Evolutionary conservation across 2,329 filamentous ascomycete species (phyloP).

Genomic region (Colletotrichum orchidophilum): DNA sequence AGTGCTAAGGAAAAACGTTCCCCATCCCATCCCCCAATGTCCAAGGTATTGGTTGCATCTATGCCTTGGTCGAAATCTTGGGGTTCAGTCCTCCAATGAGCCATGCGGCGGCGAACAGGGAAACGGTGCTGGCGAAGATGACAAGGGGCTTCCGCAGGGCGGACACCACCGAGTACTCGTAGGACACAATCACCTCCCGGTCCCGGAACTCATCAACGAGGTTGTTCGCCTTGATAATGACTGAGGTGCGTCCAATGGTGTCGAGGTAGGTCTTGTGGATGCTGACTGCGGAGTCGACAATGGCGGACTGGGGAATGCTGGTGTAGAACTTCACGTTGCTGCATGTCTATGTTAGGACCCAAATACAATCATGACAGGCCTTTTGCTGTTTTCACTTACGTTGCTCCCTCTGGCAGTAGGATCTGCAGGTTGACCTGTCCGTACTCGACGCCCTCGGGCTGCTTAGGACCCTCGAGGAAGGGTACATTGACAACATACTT

Average conservation of each 20-base stretch:
- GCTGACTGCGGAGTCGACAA: constrained; percentile 67
- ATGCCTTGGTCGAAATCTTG: constrained; percentile 69
- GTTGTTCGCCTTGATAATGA: constrained; percentile 84
- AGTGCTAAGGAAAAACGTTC: constrained; percentile 29
- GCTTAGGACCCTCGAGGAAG: constrained; percentile 91
- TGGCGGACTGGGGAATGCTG: constrained; percentile 70
- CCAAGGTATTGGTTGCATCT: constrained; percentile 12
- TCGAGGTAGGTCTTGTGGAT: constrained; percentile 93
- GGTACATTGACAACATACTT: constrained; percentile 85
- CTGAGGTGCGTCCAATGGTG: constrained; percentile 84
- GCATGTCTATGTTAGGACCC: constrained; percentile 49
- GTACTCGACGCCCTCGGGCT: constrained; percentile 86
- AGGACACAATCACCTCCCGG: constrained; percentile 84
- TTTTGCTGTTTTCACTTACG: constrained; percentile 60
- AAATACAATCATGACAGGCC: background rate
- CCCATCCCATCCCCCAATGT: constrained; percentile 1
- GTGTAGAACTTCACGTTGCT: constrained; percentile 85
- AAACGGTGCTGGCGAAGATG: constrained; percentile 77
- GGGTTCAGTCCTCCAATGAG: constrained; percentile 81
- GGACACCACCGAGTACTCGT: constrained; percentile 81
- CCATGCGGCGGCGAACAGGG: constrained; percentile 81
- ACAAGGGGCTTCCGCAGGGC: constrained; percentile 87
- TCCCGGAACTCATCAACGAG: constrained; percentile 91
- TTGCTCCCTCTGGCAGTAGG: constrained; percentile 90
- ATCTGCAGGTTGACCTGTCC: constrained; percentile 82